Percentiles rank a stretch among this genome's conserved stretches.
These are phyloP conservation scores for Termitomyces sp. DNA, from an alignment of 1,284 basidiomycete genomes.

Conservation along the genomic window DNA sequence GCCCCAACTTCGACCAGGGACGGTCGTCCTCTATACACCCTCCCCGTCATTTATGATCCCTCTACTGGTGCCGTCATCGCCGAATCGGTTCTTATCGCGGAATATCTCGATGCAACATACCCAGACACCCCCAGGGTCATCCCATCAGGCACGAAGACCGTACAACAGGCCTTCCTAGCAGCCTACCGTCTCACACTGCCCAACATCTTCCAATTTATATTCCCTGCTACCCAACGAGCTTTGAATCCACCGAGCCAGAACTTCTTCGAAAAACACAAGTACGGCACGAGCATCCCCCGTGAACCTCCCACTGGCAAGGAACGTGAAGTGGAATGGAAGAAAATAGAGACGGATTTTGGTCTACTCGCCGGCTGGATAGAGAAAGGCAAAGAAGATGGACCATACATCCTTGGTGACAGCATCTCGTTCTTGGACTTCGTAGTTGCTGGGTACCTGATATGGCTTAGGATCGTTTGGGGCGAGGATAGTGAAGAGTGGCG, in stretches of 20 bases:
- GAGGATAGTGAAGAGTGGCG: too few species aligned
- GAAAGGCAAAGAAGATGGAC: slow-evolving; percentile 21
- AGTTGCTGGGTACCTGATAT: slow-evolving; percentile 26
- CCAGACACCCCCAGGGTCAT: slow-evolving; percentile 35
- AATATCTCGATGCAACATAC: slow-evolving; percentile 42
- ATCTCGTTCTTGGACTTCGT: slow-evolving; percentile 34
- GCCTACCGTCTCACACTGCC: slow-evolving; percentile 15
- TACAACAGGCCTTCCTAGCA: slow-evolving; percentile 28
- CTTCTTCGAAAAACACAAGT: slow-evolving; percentile 35
- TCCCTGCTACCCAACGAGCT: slow-evolving; percentile 16
- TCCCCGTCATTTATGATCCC: slow-evolving; percentile 16
- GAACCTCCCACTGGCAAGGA: slow-evolving; percentile 26
- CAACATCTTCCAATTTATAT: slow-evolving; percentile 15
- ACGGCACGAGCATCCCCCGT: slow-evolving; percentile 32
- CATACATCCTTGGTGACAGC: slow-evolving; percentile 26
- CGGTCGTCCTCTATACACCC: slow-evolving; percentile 23
- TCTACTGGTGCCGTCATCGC: slow-evolving; percentile 26
- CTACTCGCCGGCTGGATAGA: slow-evolving; percentile 28
- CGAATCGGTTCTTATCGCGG: slow-evolving; percentile 34
- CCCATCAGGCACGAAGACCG: slow-evolving; percentile 25
- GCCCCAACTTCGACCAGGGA: slow-evolving; percentile 23
- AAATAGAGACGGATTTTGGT: slow-evolving; percentile 26
- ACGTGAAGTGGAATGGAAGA: slow-evolving; percentile 24
- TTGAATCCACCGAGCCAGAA: slow-evolving; percentile 31
- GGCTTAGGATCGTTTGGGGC: slow-evolving; percentile 20